Evolutionary conservation across 2,329 filamentous ascomycete genomes (phyloP).

Genomic region (Nakataea oryzae): DNA sequence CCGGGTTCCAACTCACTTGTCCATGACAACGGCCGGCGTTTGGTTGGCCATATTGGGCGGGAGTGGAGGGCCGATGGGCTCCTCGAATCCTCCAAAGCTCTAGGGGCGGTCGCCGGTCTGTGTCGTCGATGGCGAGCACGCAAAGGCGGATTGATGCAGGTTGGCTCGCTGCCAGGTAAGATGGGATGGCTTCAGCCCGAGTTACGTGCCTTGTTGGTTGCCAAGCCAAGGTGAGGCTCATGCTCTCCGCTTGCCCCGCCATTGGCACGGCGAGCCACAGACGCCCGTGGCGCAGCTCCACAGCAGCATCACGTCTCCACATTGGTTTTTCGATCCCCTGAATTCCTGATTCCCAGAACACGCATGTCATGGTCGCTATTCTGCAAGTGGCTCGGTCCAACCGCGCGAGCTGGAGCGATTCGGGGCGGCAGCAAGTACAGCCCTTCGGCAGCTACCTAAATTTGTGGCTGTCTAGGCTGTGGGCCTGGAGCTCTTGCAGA

Average conservation of each 20-base stretch:
- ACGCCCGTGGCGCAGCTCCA: background rate
- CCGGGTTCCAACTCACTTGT: conserved; percentile 68
- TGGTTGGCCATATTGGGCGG: conserved; percentile 74
- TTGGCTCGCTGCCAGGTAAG: background rate
- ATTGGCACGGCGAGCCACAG: background rate
- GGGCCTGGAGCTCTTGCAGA: background rate
- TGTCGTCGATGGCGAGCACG: background rate
- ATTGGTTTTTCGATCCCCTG: background rate
- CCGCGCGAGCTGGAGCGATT: background rate
- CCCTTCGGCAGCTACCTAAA: background rate
- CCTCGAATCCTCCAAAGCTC: background rate
- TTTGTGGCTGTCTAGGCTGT: background rate
- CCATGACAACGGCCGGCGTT: conserved; percentile 99
- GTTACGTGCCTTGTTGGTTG: background rate
- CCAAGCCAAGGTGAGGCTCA: background rate
- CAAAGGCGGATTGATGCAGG: background rate
- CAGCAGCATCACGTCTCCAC: background rate
- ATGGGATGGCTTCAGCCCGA: background rate
- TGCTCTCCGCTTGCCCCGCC: background rate
- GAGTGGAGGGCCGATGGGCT: conserved; percentile 3
- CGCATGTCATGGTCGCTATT: too few species aligned
- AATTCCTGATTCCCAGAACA: background rate
- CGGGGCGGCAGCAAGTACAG: background rate
- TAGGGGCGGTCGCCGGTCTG: background rate
- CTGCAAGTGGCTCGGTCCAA: too few species aligned